Percentiles rank a stretch among this genome's conserved stretches.
These are phyloP conservation scores for Clavispora vitiphila DNA, from an alignment of 805 yeast species.

Conservation along the genomic window DNA sequence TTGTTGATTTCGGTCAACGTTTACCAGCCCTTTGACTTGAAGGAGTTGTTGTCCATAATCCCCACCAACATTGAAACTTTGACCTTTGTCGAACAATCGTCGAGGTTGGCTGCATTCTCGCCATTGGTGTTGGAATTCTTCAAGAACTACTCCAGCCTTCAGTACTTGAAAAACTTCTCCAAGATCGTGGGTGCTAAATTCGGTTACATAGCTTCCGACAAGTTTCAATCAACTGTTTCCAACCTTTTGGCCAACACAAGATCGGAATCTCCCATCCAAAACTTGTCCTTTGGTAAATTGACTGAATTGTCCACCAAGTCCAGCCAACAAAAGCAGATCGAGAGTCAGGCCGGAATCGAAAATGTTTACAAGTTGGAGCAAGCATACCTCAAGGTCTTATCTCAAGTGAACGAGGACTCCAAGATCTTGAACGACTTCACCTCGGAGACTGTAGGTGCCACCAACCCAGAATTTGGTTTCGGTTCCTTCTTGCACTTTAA, in stretches of 20 bases:
- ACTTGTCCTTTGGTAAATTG: constrained; percentile 53
- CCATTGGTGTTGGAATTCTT: constrained; percentile 76
- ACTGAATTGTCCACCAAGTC: constrained; percentile 26
- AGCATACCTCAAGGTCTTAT: constrained; percentile 70
- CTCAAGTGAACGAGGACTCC: constrained; percentile 58
- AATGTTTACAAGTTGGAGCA: constrained; percentile 57
- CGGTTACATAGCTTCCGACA: constrained; percentile 42
- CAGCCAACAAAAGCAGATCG: constrained; percentile 17
- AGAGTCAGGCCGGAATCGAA: constrained; percentile 33
- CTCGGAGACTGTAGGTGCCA: constrained; percentile 39
- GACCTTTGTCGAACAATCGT: constrained; percentile 63
- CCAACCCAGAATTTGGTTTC: constrained; percentile 82
- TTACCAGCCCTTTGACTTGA: constrained; percentile 68
- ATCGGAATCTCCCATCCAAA: constrained; percentile 54
- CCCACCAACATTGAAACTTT: constrained; percentile 55
- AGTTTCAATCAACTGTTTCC: constrained; percentile 37
- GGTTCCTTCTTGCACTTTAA: constrained; percentile 65
- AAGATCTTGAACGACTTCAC: constrained; percentile 57
- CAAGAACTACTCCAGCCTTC: constrained; percentile 47
- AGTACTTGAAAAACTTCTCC: constrained; percentile 40
- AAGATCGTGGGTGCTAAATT: constrained; percentile 52
- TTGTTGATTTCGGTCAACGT: constrained; percentile 55
- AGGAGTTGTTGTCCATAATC: constrained; percentile 43
- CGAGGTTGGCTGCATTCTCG: constrained; percentile 39
- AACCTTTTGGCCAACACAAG: constrained; percentile 50